Base-by-base conservation (phyloP, 495 filamentous ascomycete genomes). In the Penicillium argentinense region DNA sequence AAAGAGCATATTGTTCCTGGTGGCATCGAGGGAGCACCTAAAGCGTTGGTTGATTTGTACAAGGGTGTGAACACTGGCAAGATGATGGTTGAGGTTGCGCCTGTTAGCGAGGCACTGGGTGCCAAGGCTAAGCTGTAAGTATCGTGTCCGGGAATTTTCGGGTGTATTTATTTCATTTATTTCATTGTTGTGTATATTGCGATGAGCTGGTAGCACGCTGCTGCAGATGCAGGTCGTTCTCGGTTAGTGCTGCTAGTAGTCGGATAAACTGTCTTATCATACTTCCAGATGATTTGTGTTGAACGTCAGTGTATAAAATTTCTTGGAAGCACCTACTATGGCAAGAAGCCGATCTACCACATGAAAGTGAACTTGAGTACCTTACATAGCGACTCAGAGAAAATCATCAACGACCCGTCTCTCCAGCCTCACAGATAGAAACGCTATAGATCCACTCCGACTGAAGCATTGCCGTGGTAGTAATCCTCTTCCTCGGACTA, bases 1-100 rank as follows among this genome's bases (percentile, higher is more conserved):
- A 79, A 78, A 56, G 77, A 81, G 43, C 73, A 76, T 27, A 75
- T 82, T 39, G 60, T 81, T 12, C 62, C 64, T 14, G 78, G 77
- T 8, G 76, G 77, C 4, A 49, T 82, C n/a, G 65, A 66, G 48
- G 60, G 70, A 7, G 70, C 75, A n/a, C 73, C 73, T 13, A 57
- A 77, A 54, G 73, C 63, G 9, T 57, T 80, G 39, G 60, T 76
- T 16, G 66, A 73, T 46, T 56, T 82, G 33, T 82, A 75, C 52
- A 59, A 66, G 13, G 78, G 78, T 36, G 67, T 51, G 9, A 76
- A 80, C 46, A 79, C 76, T 9, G 77, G 77, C 42, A 77, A 74
- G 63, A 72, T 73, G 68, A 73, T 76, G 68, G 66, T 74, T 0
- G 71, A 76, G 49, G 64, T 76, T 13, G 66, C 63, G 12, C 68